phyloP scores from a whole-genome alignment of 768 basidiomycete genomes.

The Brasilioporus rufonigricans region DNA sequence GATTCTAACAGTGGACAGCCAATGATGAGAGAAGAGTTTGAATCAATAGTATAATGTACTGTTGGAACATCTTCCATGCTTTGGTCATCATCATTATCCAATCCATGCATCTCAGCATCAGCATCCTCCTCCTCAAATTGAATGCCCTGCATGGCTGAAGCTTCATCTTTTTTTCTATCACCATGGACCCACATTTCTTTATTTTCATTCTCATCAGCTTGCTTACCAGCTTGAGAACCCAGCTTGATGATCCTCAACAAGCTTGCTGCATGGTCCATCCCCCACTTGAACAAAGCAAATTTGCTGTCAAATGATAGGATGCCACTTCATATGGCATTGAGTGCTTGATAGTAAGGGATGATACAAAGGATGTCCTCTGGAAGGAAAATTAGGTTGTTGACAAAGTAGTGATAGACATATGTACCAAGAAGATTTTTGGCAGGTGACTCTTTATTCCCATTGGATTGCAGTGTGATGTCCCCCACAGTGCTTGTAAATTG shows the following conservation, averaged over 20 bases:
- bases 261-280: background rate
- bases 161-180: too few species aligned
- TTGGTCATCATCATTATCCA: too few species aligned
- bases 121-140: too few species aligned
- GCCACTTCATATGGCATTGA: slow-evolving; percentile 5
- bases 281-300: background rate
- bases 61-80: too few species aligned
- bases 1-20: too few species aligned
- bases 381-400: background rate
- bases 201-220: too few species aligned
- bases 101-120: too few species aligned
- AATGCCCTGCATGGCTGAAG: too few species aligned
- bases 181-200: too few species aligned
- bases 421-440: background rate
- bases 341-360: slow-evolving; percentile 8
- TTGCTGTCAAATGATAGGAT: slow-evolving; percentile 3
- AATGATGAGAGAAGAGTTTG: too few species aligned
- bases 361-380: background rate
- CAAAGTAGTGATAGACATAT: background rate
- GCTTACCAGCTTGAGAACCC: too few species aligned
- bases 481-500: background rate
- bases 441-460: background rate
- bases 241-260: background rate
- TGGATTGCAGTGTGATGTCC: background rate
- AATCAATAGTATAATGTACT: too few species aligned